Percentiles rank a stretch among this genome's conserved stretches.
phyloP scores from a whole-genome alignment of 2,329 filamentous ascomycete species.

The Colletotrichum sp. region DNA sequence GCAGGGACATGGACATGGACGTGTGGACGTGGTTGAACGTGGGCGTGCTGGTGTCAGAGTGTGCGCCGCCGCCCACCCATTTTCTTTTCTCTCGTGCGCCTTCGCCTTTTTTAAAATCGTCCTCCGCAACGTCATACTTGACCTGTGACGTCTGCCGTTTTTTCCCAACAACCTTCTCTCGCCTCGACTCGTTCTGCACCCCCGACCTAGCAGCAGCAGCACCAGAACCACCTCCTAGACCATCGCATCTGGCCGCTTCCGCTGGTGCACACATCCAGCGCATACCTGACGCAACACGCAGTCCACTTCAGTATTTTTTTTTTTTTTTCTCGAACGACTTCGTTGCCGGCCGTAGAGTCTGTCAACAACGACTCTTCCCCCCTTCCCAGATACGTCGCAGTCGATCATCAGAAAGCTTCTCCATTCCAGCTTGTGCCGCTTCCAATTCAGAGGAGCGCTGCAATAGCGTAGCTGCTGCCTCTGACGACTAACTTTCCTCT shows the following conservation, averaged over 20 bases:
- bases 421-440: slow-evolving; percentile 14
- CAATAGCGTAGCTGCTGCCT: slow-evolving; percentile 21
- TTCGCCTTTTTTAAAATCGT: slow-evolving; percentile 27
- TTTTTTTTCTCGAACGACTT: background rate
- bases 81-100: slow-evolving; percentile 34
- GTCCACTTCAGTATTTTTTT: background rate
- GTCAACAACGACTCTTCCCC: background rate
- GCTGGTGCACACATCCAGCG: slow-evolving; percentile 6
- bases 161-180: slow-evolving; percentile 17
- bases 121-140: slow-evolving; percentile 46
- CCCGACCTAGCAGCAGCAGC: slow-evolving; percentile 2
- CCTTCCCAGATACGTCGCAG: background rate
- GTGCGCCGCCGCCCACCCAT: slow-evolving; percentile 22
- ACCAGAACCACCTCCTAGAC: background rate
- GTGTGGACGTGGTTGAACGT: background rate
- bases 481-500: slow-evolving; percentile 8
- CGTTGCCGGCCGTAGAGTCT: background rate
- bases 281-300: slow-evolving; percentile 1
- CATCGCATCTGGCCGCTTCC: background rate
- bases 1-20: background rate
- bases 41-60: slow-evolving; percentile 18
- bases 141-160: slow-evolving; percentile 49
- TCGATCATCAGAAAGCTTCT: slow-evolving; percentile 15
- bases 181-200: slow-evolving; percentile 18
- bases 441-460: slow-evolving; percentile 20